A percentile compares a stretch with the other conserved stretches of the same genome.
Evolutionary conservation across 176 grass and related monocot species (phyloP).

Genomic region (Lolium multiflorum): DNA sequence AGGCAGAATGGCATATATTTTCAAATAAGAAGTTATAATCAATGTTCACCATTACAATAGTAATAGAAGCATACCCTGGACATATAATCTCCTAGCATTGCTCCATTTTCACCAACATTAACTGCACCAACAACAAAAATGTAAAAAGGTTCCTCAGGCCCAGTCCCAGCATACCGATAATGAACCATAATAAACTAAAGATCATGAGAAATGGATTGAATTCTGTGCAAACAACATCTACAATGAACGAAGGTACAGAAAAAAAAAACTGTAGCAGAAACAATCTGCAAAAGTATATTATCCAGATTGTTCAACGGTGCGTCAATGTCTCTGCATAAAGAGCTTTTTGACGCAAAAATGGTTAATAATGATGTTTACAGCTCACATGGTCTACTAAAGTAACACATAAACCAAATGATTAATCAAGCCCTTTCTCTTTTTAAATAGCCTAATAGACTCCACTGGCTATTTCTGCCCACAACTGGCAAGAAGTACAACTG

Average conservation of each 20-base stretch:
- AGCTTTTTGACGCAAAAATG: neutral
- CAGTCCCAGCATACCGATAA: slow-evolving; percentile 5
- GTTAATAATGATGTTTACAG: neutral
- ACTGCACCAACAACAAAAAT: slow-evolving; percentile 44
- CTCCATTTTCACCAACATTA: slow-evolving; percentile 66
- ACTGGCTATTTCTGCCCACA: neutral
- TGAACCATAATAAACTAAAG: slow-evolving; percentile 1
- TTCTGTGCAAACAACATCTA: neutral
- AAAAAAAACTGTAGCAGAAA: slow-evolving; percentile 1
- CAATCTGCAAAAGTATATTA: neutral
- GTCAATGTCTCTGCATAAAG: neutral
- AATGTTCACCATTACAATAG: neutral
- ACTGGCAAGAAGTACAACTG: slow-evolving; percentile 5
- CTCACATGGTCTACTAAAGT: neutral
- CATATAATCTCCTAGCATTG: slow-evolving; percentile 61
- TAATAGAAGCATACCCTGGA: slow-evolving; percentile 58
- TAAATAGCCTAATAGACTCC: neutral
- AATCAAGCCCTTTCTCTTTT: neutral
- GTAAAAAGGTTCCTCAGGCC: slow-evolving; percentile 18
- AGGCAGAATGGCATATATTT: neutral
- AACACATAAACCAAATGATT: neutral
- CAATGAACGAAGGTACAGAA: neutral
- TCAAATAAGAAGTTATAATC: neutral
- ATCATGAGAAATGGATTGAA: neutral
- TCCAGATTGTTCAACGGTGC: neutral